phyloP scores from a whole-genome alignment of 2,329 filamentous ascomycete genomes.

The Monosporascus sp. region DNA sequence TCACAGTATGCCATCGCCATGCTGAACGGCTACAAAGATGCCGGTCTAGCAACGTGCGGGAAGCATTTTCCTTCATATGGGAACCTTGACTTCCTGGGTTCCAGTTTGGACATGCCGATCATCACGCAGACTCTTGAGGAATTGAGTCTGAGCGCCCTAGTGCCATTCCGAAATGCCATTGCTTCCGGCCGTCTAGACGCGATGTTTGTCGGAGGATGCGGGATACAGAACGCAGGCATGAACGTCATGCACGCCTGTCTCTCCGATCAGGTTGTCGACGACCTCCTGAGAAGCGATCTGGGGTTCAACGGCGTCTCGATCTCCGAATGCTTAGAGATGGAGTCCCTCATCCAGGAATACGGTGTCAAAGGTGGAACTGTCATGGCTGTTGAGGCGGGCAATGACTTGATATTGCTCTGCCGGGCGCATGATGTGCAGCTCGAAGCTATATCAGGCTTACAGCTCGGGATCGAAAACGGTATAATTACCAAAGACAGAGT shows the following conservation, averaged over 20 bases:
- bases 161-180: conserved; percentile 89
- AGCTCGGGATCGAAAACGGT: conserved; percentile 82
- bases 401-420: conserved; percentile 84
- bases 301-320: conserved; percentile 90
- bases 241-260: conserved; percentile 94
- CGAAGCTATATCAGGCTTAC: conserved; percentile 85
- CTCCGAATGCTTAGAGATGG: conserved; percentile 95
- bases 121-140: conserved; percentile 94
- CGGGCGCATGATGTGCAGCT: conserved; percentile 83
- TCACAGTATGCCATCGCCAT: conserved; percentile 87
- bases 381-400: conserved; percentile 95
- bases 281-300: conserved; percentile 79
- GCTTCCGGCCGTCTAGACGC: conserved; percentile 75
- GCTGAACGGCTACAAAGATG: conserved; percentile 89
- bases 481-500: conserved; percentile 80
- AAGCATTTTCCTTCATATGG: conserved; percentile 98
- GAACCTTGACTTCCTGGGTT: conserved; percentile 88
- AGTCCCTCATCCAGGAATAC: conserved; percentile 89
- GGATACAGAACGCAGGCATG: conserved; percentile 84
- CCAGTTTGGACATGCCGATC: conserved; percentile 85
- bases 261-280: conserved; percentile 88
- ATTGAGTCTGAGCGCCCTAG: conserved; percentile 81
- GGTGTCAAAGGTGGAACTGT: conserved; percentile 96
- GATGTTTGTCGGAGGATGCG: conserved; percentile 94
- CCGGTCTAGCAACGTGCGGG: conserved; percentile 80